Evolutionary conservation across 495 filamentous ascomycete species (phyloP).

Genomic region (Aspergillus sparsus): DNA sequence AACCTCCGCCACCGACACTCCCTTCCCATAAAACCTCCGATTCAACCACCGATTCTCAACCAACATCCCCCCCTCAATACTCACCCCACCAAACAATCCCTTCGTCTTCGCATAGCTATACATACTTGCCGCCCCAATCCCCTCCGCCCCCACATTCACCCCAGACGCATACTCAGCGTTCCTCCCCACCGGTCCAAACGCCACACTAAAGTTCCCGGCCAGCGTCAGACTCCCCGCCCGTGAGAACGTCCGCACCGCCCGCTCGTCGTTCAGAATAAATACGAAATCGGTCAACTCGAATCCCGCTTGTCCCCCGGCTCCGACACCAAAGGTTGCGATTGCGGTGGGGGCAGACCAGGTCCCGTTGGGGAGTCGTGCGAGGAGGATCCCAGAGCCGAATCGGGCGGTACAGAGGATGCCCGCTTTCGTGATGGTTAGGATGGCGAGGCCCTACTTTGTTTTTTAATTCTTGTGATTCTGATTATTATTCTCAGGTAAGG

Average conservation of each 20-base stretch:
- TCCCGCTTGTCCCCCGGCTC: constrained; percentile 89
- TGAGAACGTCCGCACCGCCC: constrained; percentile 85
- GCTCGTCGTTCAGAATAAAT: constrained; percentile 88
- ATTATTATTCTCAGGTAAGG: too few species aligned
- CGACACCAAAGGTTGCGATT: constrained; percentile 78
- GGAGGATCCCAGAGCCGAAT: constrained; percentile 87
- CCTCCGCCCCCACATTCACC: constrained; percentile 73
- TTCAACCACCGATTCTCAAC: constrained; percentile 89
- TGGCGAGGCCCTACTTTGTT: constrained; percentile 72
- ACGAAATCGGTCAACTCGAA: constrained; percentile 96
- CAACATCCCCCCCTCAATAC: constrained; percentile 78
- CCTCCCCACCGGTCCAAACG: constrained; percentile 83
- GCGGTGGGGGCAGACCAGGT: constrained; percentile 89
- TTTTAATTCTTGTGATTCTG: too few species aligned
- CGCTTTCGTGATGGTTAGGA: constrained; percentile 86
- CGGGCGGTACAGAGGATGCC: constrained; percentile 85
- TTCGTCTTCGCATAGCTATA: constrained; percentile 95
- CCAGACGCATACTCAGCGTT: constrained; percentile 91
- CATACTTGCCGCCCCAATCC: constrained; percentile 76
- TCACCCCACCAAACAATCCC: constrained; percentile 88
- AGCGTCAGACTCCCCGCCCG: constrained; percentile 81
- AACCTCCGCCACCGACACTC: constrained; percentile 71
- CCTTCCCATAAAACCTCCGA: constrained; percentile 82
- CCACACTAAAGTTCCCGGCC: constrained; percentile 89
- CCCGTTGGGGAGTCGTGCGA: constrained; percentile 83